Evolutionary conservation across 352 stramenopile species (phyloP).

Genomic region (Heterotrichella gracilis): DNA sequence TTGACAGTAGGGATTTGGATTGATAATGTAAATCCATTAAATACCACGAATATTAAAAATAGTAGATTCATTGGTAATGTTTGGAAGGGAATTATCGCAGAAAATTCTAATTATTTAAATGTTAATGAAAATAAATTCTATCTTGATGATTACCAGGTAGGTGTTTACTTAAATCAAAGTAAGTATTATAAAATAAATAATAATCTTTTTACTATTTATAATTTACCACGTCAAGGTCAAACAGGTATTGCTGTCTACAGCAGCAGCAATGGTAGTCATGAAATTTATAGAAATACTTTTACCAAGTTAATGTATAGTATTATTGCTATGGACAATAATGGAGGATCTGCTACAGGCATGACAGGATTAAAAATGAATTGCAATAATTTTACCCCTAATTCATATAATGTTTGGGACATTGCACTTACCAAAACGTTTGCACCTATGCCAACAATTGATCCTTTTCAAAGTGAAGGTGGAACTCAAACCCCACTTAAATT

Average conservation of each 20-base stretch:
- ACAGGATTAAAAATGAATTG: neutral
- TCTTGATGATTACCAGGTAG: no score
- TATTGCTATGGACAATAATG: neutral
- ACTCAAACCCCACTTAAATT: neutral
- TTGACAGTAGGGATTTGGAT: no score
- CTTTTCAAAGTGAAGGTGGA: neutral
- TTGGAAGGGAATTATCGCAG: no score
- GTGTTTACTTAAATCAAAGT: neutral
- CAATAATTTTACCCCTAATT: conserved; percentile 2
- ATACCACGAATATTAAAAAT: no score
- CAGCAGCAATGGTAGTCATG: neutral
- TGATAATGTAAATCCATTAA: no score
- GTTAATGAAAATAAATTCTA: no score
- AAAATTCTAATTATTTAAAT: no score
- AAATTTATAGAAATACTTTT: conserved; percentile 2
- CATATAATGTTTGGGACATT: neutral
- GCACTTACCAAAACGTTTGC: no score
- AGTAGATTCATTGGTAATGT: no score
- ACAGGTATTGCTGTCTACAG: neutral
- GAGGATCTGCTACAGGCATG: neutral
- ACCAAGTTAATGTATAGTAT: neutral
- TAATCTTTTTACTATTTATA: no score
- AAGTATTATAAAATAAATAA: neutral
- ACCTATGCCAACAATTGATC: neutral
- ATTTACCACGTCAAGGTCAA: no score